These are phyloP conservation scores for Lasiodiplodia sp. DNA, from an alignment of 2,329 filamentous ascomycete species.

Conservation along the genomic window DNA sequence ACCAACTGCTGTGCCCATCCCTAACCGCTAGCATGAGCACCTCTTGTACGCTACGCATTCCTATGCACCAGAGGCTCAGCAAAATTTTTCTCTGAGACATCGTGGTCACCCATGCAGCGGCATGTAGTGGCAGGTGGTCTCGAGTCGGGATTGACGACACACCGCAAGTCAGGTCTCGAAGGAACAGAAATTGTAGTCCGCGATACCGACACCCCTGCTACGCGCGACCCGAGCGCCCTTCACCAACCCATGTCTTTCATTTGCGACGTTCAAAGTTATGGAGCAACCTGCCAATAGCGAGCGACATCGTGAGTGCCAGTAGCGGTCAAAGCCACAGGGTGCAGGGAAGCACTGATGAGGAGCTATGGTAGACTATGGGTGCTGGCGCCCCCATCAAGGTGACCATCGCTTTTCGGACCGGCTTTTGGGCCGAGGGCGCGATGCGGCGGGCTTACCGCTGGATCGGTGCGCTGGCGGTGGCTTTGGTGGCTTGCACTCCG, in stretches of 20 bases:
- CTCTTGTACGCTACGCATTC: too few relatives aligned
- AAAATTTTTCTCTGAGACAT: too few relatives aligned
- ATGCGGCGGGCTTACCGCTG: not conserved
- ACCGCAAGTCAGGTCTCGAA: not conserved
- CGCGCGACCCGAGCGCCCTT: constrained; percentile 19
- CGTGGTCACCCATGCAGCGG: too few relatives aligned
- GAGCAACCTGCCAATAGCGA: not conserved
- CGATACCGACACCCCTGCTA: not conserved
- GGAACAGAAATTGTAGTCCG: not conserved
- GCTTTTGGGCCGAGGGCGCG: not conserved
- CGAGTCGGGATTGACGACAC: not conserved
- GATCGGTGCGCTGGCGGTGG: not conserved
- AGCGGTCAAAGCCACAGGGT: constrained; percentile 9
- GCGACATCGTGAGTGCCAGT: not conserved
- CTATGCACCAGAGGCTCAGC: too few relatives aligned
- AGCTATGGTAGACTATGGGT: constrained; percentile 24
- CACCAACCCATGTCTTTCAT: constrained; percentile 24
- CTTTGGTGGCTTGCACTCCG: not conserved
- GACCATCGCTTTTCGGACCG: constrained; percentile 14
- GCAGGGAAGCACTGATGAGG: not conserved
- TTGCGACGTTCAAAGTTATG: constrained; percentile 24
- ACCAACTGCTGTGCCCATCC: too few relatives aligned
- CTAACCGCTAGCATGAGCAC: too few relatives aligned
- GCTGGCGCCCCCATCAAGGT: constrained; percentile 4
- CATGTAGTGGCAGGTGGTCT: not conserved